Conservation (phyloP, 345 rosid genomes). For the Theobroma cacao region DNA sequence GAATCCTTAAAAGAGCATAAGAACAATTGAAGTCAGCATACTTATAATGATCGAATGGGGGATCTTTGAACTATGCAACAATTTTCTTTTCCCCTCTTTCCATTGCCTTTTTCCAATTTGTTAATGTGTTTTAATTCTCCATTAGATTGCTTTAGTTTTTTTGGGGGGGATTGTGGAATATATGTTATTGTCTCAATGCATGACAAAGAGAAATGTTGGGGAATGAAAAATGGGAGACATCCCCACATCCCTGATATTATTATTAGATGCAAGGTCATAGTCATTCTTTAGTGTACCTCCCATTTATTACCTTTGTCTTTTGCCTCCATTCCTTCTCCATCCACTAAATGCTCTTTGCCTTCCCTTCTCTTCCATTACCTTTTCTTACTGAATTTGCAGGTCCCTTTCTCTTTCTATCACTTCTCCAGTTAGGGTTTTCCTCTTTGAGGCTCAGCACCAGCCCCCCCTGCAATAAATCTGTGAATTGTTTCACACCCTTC, state of each 20-base stretch:
- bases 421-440: constrained; percentile 43
- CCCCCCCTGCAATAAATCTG: constrained; percentile 14
- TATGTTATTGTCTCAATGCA: constrained; percentile 31
- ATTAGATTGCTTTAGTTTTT: constrained; percentile 24
- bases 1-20: not conserved
- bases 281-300: constrained; percentile 68
- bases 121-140: constrained; percentile 13
- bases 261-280: constrained; percentile 71
- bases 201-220: constrained; percentile 26
- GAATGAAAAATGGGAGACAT: constrained; percentile 51
- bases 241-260: constrained; percentile 55
- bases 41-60: not conserved
- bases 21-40: not conserved
- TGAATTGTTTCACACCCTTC: constrained; percentile 10
- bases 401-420: constrained; percentile 2
- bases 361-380: constrained; percentile 19
- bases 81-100: not conserved
- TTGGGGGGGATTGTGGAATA: constrained; percentile 33
- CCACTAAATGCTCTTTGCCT: constrained; percentile 51
- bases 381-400: constrained; percentile 20
- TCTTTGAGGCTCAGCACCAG: constrained; percentile 14
- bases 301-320: constrained; percentile 74
- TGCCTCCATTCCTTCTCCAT: constrained; percentile 57
- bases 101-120: not conserved
- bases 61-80: not conserved